These are phyloP conservation scores for Rhododendron henanense DNA, from an alignment of 148 eudicot species.

Conservation along the genomic window DNA sequence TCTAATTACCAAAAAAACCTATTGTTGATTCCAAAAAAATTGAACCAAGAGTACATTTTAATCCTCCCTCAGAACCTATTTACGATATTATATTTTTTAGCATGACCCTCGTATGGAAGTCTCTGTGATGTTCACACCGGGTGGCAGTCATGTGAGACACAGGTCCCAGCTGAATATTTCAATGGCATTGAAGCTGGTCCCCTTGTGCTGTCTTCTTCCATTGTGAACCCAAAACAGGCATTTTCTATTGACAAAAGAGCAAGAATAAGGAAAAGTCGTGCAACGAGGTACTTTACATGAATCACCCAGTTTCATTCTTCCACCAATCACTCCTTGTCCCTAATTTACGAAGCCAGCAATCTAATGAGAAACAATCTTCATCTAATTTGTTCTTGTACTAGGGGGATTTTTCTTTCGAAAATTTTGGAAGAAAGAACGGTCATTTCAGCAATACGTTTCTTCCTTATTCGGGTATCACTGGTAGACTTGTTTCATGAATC, in stretches of 20 bases:
- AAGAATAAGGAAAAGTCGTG: background rate
- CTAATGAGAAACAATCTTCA: background rate
- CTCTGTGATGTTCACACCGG: background rate
- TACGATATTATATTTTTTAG: background rate
- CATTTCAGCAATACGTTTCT: background rate
- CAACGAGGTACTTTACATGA: background rate
- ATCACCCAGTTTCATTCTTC: background rate
- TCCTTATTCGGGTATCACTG: background rate
- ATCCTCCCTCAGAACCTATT: background rate
- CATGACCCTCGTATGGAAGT: background rate
- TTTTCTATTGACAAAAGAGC: background rate
- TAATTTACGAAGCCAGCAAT: background rate
- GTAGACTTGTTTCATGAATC: too few relatives aligned
- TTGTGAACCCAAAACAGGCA: background rate
- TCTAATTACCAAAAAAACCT: too few relatives aligned
- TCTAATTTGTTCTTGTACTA: background rate
- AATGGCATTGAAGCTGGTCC: background rate
- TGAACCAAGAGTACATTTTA: too few relatives aligned
- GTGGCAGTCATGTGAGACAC: background rate
- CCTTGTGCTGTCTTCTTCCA: background rate
- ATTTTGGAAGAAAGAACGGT: background rate
- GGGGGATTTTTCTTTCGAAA: background rate
- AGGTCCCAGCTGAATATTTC: background rate
- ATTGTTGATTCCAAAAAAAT: background rate
- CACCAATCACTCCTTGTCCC: background rate